A percentile compares a stretch with the other conserved stretches of the same genome.
These are phyloP conservation scores for Leptographium procerum DNA, from an alignment of 2,329 filamentous ascomycete species.

Conservation along the genomic window DNA sequence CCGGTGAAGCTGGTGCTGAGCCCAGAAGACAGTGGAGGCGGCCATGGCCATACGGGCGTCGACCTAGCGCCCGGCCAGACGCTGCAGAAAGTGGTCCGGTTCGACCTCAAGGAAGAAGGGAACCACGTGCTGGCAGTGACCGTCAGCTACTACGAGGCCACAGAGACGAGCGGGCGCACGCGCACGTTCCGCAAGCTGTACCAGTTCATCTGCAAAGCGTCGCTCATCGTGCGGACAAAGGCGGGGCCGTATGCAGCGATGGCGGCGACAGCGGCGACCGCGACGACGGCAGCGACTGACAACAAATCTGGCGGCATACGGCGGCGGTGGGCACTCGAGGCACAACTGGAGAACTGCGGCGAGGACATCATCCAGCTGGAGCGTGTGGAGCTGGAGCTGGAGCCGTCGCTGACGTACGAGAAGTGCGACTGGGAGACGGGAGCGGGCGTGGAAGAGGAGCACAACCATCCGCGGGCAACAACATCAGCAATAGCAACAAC, in stretches of 20 bases:
- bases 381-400: slow-evolving; percentile 43
- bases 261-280: slow-evolving; percentile 8
- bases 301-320: slow-evolving; percentile 12
- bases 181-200: slow-evolving; percentile 91
- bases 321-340: slow-evolving; percentile 67
- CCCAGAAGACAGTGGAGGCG: slow-evolving; percentile 14
- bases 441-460: not conserved
- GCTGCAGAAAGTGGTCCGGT: slow-evolving; percentile 69
- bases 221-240: slow-evolving; percentile 85
- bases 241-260: slow-evolving; percentile 47
- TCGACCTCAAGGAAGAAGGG: slow-evolving; percentile 87
- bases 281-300: no score
- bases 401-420: slow-evolving; percentile 35
- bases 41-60: slow-evolving; percentile 11
- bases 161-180: slow-evolving; percentile 56
- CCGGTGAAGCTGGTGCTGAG: slow-evolving; percentile 47
- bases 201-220: slow-evolving; percentile 87
- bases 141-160: slow-evolving; percentile 84
- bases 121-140: slow-evolving; percentile 89
- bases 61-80: slow-evolving; percentile 54
- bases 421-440: slow-evolving; percentile 45
- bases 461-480: slow-evolving; percentile 8
- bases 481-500: not conserved
- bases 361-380: slow-evolving; percentile 75
- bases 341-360: slow-evolving; percentile 89